phyloP scores from a whole-genome alignment of 805 yeast species.

The Metschnikowia santaceciliae region DNA sequence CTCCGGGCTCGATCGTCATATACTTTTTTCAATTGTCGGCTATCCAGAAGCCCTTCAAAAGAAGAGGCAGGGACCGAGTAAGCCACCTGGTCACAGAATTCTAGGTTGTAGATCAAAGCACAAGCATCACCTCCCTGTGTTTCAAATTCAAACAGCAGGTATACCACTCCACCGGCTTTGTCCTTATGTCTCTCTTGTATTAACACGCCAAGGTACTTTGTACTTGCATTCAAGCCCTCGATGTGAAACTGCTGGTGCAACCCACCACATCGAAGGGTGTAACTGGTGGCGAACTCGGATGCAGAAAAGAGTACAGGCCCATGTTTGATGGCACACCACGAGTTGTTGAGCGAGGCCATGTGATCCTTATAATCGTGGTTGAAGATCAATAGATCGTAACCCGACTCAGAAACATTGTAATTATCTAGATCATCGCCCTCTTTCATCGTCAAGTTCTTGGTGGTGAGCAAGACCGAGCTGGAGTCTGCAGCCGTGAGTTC shows the following conservation, averaged over 20 bases:
- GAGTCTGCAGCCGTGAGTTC: slow-evolving; percentile 66
- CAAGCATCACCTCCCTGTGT: slow-evolving; percentile 58
- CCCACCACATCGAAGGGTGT: slow-evolving; percentile 45
- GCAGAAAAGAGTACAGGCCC: slow-evolving; percentile 41
- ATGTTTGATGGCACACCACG: slow-evolving; percentile 69
- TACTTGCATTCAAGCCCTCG: slow-evolving; percentile 54
- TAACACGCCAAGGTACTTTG: slow-evolving; percentile 62
- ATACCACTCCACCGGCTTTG: slow-evolving; percentile 59
- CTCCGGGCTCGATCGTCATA: slow-evolving; percentile 64
- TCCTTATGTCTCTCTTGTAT: slow-evolving; percentile 41
- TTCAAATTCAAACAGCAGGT: slow-evolving; percentile 51
- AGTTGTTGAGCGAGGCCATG: slow-evolving; percentile 41
- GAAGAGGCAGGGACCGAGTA: slow-evolving; percentile 71
- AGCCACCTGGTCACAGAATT: slow-evolving; percentile 77
- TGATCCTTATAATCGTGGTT: slow-evolving; percentile 34
- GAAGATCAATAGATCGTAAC: slow-evolving; percentile 46
- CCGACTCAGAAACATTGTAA: slow-evolving; percentile 25
- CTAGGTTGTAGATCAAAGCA: slow-evolving; percentile 66
- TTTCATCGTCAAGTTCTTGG: slow-evolving; percentile 44
- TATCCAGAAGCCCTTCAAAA: slow-evolving; percentile 6
- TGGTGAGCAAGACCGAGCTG: slow-evolving; percentile 59
- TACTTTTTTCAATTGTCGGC: slow-evolving; percentile 22
- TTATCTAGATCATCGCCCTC: slow-evolving; percentile 6
- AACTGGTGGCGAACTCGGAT: slow-evolving; percentile 25
- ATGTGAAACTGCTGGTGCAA: slow-evolving; percentile 61